Evolutionary conservation across 2,329 filamentous ascomycete species (phyloP).

Genomic region (Beauveria pseudobassiana): DNA sequence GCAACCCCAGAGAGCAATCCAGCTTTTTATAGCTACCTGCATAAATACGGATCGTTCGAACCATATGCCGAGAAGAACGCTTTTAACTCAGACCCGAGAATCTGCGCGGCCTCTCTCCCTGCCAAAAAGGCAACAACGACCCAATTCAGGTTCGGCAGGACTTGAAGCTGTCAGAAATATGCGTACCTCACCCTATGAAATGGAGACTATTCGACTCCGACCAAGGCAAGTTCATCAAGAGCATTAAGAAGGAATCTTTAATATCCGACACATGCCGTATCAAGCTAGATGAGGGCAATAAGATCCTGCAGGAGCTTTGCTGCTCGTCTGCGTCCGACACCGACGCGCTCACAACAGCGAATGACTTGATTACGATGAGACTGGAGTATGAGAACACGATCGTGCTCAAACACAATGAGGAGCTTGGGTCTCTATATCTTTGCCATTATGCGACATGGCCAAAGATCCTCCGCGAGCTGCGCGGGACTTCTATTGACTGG

Average conservation of each 20-base stretch:
- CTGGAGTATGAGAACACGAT: fast-evolving
- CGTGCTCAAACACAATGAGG: conserved; percentile 18
- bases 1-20: background rate
- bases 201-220: background rate
- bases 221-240: background rate
- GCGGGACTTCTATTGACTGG: conserved; percentile 1
- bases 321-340: fast-evolving
- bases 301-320: background rate
- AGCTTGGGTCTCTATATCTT: background rate
- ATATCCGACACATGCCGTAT: background rate
- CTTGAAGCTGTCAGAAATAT: background rate
- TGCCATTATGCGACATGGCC: background rate
- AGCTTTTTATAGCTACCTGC: background rate
- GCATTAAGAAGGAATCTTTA: fast-evolving
- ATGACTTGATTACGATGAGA: background rate
- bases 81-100: background rate
- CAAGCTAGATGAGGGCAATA: background rate
- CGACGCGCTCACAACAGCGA: background rate
- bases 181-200: background rate
- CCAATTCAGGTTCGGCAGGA: background rate
- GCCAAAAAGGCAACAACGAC: too few relatives aligned
- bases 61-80: background rate
- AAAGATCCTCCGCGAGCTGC: background rate
- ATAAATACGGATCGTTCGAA: fast-evolving
- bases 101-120: background rate